Conservation (phyloP, 2,329 filamentous ascomycete genomes). For the Didymellaceae sp. region DNA sequence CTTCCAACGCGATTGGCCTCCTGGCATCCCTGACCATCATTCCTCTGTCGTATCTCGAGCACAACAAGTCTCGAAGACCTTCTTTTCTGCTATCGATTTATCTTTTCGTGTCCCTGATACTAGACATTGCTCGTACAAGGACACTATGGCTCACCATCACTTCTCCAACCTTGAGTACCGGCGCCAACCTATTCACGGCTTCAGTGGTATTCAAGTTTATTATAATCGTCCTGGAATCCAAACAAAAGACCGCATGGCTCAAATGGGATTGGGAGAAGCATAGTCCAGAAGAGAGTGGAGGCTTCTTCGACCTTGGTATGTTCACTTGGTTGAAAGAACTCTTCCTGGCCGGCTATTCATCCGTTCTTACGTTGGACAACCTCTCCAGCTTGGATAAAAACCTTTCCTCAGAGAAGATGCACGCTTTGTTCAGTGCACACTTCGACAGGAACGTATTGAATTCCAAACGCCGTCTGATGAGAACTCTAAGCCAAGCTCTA, state of each 20-base stretch:
- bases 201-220: conserved; percentile 25
- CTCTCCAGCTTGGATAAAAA: conserved; percentile 36
- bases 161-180: conserved; percentile 6
- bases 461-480: conserved; percentile 24
- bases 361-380: conserved; percentile 36
- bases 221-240: conserved; percentile 30
- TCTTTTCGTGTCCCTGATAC: conserved; percentile 22
- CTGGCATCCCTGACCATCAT: conserved; percentile 26
- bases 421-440: background rate
- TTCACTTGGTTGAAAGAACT: conserved; percentile 49
- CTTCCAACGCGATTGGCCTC: conserved; percentile 32
- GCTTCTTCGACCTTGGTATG: conserved; percentile 42
- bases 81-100: conserved; percentile 24
- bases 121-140: conserved; percentile 22
- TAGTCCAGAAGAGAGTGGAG: conserved; percentile 44
- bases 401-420: conserved; percentile 19
- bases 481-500: conserved; percentile 28
- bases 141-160: conserved; percentile 21
- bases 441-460: conserved; percentile 20
- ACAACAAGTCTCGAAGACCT: conserved; percentile 21
- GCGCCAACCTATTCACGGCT: conserved; percentile 19
- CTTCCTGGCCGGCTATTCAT: conserved; percentile 38
- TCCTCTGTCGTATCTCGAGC: conserved; percentile 20
- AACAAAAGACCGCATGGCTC: conserved; percentile 33
- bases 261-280: conserved; percentile 31